Evolutionary conservation across 2,329 filamentous ascomycete species (phyloP).

Genomic region (Microsporum ferrugineum): DNA sequence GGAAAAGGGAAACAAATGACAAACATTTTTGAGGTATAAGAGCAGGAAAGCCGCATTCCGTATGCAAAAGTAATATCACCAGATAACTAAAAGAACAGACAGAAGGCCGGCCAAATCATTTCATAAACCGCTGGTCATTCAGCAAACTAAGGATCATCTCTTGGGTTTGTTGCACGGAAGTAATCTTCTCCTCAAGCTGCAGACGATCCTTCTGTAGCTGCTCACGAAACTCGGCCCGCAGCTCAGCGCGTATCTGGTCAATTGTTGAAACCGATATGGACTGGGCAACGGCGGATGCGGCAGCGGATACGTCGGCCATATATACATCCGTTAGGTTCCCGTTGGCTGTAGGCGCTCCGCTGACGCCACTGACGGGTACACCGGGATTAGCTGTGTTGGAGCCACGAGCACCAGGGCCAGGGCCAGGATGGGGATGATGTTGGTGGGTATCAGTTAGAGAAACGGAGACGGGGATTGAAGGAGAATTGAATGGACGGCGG

Average conservation of each 20-base stretch:
- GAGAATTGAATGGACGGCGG: neutral
- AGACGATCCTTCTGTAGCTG: conserved; percentile 26
- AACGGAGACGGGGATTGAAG: neutral
- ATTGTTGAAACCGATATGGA: conserved; percentile 8
- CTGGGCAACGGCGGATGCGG: conserved; percentile 1
- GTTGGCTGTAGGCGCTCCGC: neutral
- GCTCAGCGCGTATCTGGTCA: conserved; percentile 25
- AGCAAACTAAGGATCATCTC: conserved; percentile 28
- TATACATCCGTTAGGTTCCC: conserved; percentile 4
- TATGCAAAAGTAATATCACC: neutral
- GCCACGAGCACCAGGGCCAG: neutral
- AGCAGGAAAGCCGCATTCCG: neutral
- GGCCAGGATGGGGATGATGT: neutral
- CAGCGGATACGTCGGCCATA: neutral
- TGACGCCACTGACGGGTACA: neutral
- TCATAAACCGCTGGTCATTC: neutral
- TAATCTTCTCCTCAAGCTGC: conserved; percentile 26
- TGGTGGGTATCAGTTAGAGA: neutral
- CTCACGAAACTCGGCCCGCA: conserved; percentile 23
- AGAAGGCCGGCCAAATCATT: neutral
- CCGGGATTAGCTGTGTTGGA: neutral
- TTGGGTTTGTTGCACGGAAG: conserved; percentile 30
- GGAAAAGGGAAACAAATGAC: neutral
- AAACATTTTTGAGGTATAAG: neutral
- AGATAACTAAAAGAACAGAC: neutral